Conservation (phyloP, 1,284 basidiomycete genomes). For the Termitomyces sp. region DNA sequence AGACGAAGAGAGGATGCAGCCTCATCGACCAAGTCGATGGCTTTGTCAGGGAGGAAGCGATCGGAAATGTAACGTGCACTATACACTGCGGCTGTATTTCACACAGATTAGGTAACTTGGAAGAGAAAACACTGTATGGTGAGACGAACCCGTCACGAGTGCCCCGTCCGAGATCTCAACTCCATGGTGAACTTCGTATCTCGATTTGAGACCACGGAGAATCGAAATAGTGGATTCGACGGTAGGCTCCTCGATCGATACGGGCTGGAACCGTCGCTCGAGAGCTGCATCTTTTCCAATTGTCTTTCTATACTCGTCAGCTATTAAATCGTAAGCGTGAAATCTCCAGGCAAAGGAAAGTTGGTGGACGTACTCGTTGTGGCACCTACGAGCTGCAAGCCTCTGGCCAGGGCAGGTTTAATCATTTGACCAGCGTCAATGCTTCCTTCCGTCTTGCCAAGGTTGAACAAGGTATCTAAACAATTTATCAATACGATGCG, state of each 20-base stretch:
- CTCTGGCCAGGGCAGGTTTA: constrained; percentile 82
- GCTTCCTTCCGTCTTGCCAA: constrained; percentile 89
- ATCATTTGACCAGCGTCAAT: constrained; percentile 92
- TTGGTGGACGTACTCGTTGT: constrained; percentile 63
- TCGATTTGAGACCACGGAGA: constrained; percentile 78
- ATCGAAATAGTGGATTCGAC: constrained; percentile 87
- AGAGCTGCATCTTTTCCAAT: constrained; percentile 92
- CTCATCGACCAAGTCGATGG: constrained; percentile 88
- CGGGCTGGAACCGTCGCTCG: constrained; percentile 86
- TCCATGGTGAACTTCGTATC: constrained; percentile 89
- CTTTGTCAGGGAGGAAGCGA: constrained; percentile 86
- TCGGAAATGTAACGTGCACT: constrained; percentile 81
- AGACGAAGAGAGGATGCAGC: constrained; percentile 85
- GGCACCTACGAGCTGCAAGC: constrained; percentile 82
- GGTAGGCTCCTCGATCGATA: constrained; percentile 83
- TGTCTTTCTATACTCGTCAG: constrained; percentile 87
- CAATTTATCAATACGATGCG: not conserved
- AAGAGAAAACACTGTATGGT: not conserved
- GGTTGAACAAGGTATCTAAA: constrained; percentile 72
- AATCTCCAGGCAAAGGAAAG: not conserved
- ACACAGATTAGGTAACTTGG: not conserved
- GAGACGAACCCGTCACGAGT: constrained; percentile 65
- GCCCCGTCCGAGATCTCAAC: constrained; percentile 87
- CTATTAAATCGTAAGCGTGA: constrained; percentile 27
- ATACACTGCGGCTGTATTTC: constrained; percentile 66